Base-by-base conservation (phyloP, 805 yeast species). In the Cyberlindnera misumaiensis region DNA sequence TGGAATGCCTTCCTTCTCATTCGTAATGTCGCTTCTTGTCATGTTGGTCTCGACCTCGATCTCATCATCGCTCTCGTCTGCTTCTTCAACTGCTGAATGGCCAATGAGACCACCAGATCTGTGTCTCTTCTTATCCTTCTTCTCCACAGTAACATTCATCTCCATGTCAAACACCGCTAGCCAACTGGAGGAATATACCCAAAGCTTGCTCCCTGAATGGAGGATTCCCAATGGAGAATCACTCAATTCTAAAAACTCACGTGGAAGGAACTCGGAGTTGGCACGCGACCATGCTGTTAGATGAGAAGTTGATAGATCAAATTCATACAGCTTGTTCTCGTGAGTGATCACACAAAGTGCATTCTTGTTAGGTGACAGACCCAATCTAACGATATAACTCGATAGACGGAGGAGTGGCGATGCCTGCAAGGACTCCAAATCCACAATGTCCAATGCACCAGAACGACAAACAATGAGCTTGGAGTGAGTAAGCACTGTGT, bases 131-230 rank as follows among this genome's bases (percentile, higher is more conserved):
- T 56, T 59, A 11, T 55, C 46, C 52, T 52, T 36, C 30, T 43
- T 56, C 28, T 46, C 58, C 38, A 70, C 59, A 11, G 85, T 82
- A 36, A 79, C 58, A 51, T 81, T 75, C 38, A 68, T 55, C 8
- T 70, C 58, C 46, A 84, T 60, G 58, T 90, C 90, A 35, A 90
- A 71, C 56, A 73, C 83, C 4, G 82, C 73, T 12, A 89, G 48
- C 95, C 96, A 90, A 36, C 74, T 74, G 15, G 83, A 70, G 2
- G 96, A 95, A 75, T 85, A 88, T n/a, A 87, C 61, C 96, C 96
- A 90, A 12, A 83, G 63, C 40, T 75, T 68, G 26, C 63, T 52
- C 2, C 61, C 47, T 37, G 76, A 77, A 12, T 58, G 53, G 53
- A 83, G 85, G 11, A 84, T 59, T 12, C 95, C 96, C 42, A 75